phyloP scores from a whole-genome alignment of 495 filamentous ascomycete species.

The Tuber aestivum region DNA sequence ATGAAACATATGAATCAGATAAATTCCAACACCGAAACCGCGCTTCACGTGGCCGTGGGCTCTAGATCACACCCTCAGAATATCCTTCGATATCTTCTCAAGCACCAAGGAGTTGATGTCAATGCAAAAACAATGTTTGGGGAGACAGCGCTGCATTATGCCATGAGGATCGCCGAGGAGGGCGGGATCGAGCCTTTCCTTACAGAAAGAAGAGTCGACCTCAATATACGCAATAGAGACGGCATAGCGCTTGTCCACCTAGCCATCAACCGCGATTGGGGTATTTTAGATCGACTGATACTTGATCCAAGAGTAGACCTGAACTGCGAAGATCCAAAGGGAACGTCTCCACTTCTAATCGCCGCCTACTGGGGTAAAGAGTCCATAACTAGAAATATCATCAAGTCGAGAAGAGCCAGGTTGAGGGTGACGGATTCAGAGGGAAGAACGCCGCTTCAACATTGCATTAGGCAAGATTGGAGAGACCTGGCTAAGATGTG shows the following conservation, averaged over 20 bases:
- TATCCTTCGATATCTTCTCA: constrained; percentile 2
- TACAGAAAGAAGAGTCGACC: neutral
- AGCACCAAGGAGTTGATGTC: neutral
- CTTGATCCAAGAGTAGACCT: neutral
- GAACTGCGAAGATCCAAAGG: neutral
- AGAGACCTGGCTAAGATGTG: neutral
- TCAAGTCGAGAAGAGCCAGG: neutral
- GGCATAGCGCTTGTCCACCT: neutral
- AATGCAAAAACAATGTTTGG: neutral
- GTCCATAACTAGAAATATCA: neutral
- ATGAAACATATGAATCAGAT: neutral
- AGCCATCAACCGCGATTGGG: neutral
- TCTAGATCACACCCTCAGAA: neutral
- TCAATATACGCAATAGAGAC: neutral
- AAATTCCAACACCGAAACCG: neutral
- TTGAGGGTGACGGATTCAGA: constrained; percentile 1
- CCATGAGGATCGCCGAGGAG: neutral
- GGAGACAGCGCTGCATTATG: constrained; percentile 1
- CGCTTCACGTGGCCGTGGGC: neutral
- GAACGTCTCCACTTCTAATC: neutral
- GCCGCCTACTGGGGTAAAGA: constrained; percentile 3
- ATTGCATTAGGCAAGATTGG: neutral
- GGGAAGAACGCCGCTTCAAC: constrained; percentile 2
- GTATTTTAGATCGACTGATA: neutral
- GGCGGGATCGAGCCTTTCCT: constrained; percentile 1